Evolutionary conservation across 306 rosid genomes (phyloP), one percentile per base, ranked within the genome.

Genomic region (Erythrophleum fordii): DNA sequence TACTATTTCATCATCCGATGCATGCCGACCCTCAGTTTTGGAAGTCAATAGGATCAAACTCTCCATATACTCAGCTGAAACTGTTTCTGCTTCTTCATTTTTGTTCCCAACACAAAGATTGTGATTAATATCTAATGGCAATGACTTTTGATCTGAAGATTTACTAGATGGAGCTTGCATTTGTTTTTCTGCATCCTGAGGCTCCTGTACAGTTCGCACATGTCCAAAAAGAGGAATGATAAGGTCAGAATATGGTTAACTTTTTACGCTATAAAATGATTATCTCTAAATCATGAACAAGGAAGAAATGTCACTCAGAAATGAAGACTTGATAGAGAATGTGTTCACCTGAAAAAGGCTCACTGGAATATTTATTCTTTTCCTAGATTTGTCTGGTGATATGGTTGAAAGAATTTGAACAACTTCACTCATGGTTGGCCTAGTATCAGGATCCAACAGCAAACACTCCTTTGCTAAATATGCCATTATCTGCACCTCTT

Each of bases 391-490:
- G 53, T 87, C 95, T 0, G 97, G 97, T 39, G 91, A 85, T 75
- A 93, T 91, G 20, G 93, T 86, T 29, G 97, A 93, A 79, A 95
- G 97, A 77, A 95, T 91, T 87, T 95, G 99, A 89, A 95, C 99
- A 81, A 89, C 98, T 83, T 95, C 99, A 60, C 97, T 92, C 99
- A 93, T 95, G 29, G 96, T 89, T 52, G 99, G 99, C 75, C 98
- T 87, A 81, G 88, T 87, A 49, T 95, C 98, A 0, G 99, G 99
- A 77, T 95, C 98, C 80, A 90, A 77, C 41, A 89, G 85, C 82
- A 95, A 89, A 78, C 99, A 95, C 85, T 95, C 99, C 88, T 90
- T 95, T 60, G 97, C 99, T 78, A 95, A 86, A 89, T 92, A 95
- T 72, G 99, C 97, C 97, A 95, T 92, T 79, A 95, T 83, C 51